Evolutionary conservation across 2,329 filamentous ascomycete species (phyloP).

Genomic region (Phaeosphaeria sp.): DNA sequence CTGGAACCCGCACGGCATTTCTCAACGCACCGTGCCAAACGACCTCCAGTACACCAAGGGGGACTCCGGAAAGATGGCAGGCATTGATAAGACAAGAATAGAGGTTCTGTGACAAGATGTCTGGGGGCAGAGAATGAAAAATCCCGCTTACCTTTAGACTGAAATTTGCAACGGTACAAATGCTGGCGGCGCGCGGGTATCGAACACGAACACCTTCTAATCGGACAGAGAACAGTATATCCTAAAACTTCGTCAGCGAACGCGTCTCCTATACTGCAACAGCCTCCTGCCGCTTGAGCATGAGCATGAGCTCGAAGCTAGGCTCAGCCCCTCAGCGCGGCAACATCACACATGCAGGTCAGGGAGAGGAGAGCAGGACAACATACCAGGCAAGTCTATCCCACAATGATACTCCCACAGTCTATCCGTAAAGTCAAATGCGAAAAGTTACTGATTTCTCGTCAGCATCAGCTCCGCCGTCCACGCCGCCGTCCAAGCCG

Average conservation of each 20-base stretch:
- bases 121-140: not conserved
- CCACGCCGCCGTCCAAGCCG: constrained; percentile 8
- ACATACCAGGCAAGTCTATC: constrained; percentile 40
- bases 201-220: constrained; percentile 42
- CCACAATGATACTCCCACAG: constrained; percentile 23
- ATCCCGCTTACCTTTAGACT: constrained; percentile 42
- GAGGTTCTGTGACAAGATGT: not conserved
- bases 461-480: constrained; percentile 27
- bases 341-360: not conserved
- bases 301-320: not conserved
- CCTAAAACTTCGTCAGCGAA: constrained; percentile 22
- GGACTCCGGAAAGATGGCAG: not conserved
- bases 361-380: constrained; percentile 2
- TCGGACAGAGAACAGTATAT: constrained; percentile 31
- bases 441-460: constrained; percentile 34
- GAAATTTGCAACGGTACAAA: constrained; percentile 23
- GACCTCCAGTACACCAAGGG: not conserved
- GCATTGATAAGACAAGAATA: not conserved
- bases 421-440: constrained; percentile 33
- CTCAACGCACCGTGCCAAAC: not conserved
- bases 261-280: not conserved
- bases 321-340: not conserved
- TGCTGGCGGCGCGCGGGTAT: constrained; percentile 35
- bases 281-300: not conserved
- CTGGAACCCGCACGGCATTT: not conserved